Conservation (phyloP, 1,284 basidiomycete species). For the Rhodofomes roseus region DNA sequence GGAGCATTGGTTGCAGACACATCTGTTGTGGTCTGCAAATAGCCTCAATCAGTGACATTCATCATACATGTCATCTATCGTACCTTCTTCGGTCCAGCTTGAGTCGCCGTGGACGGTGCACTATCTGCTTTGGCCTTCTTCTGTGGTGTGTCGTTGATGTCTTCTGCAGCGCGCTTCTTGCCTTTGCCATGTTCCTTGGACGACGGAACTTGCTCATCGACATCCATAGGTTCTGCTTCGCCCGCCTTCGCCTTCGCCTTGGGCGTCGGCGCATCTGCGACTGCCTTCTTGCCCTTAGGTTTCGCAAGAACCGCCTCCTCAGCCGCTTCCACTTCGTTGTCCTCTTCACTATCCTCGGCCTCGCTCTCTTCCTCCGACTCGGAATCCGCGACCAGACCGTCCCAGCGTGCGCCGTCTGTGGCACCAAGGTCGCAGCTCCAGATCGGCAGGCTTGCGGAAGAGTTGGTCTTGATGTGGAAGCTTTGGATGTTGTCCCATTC, state of each 20-base stretch:
- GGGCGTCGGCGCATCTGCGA: constrained; percentile 8
- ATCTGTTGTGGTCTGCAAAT: background rate
- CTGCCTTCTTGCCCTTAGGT: constrained; percentile 3
- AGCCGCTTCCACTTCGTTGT: constrained; percentile 28
- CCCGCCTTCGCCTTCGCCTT: constrained; percentile 11
- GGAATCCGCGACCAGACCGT: constrained; percentile 40
- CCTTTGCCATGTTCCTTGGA: constrained; percentile 30
- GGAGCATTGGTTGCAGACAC: background rate
- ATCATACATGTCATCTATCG: background rate
- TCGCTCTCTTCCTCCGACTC: constrained; percentile 21
- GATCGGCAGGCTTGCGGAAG: constrained; percentile 83
- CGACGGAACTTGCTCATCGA: constrained; percentile 3
- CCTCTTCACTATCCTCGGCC: constrained; percentile 24
- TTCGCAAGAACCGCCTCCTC: constrained; percentile 13
- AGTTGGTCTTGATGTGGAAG: constrained; percentile 88
- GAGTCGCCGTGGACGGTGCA: constrained; percentile 4
- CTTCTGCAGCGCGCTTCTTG: constrained; percentile 39
- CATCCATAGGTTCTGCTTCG: constrained; percentile 10
- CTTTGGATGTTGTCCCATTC: constrained; percentile 93
- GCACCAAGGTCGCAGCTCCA: constrained; percentile 78
- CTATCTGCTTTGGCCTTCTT: constrained; percentile 28
- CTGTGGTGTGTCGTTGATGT: constrained; percentile 28
- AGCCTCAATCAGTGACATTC: background rate
- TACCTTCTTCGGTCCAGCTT: background rate
- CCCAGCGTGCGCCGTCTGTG: constrained; percentile 60